Base-by-base conservation (phyloP, 768 basidiomycete species). In the Boletus vermiculosoides region DNA sequence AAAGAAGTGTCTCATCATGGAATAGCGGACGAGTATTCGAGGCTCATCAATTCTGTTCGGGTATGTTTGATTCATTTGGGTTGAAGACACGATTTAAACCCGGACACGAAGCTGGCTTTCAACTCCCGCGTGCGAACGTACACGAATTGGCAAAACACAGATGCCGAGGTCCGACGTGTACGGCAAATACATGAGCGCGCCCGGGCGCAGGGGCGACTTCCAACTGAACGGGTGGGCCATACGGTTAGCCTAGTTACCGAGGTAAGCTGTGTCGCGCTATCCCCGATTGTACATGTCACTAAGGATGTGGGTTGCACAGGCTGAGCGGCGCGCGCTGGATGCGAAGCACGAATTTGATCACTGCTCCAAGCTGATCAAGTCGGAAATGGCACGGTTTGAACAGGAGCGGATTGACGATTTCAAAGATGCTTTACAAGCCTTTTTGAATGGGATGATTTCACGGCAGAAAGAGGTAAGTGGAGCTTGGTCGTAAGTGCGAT, bases 381-480 rank as follows among this genome's bases (percentile, higher is more conserved):
- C 83, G 5, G 97, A 99, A 74, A 84, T 94, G 60, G 85, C 84
- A 5, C 79, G 96, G 42, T 98, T 98, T 67, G 96, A 99, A 74
- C 83, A 86, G 67, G 96, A 97, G 73, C 83, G 95, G 42, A 82
- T 98, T 25, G 90, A 92, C 47, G 96, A 98, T 69, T 97, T 98
- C 73, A 95, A 94, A 73, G 78, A 82, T 44, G 80, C 88, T 3
- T 71, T 99, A 61, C 89, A 92, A 70, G 80, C 80, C 4, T 94
- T 93, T 71, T 75, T 98, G 52, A 89, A 94, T 42, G 91, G 88
- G 6, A 90, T 96, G 88, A 88, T 95, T 48, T 72, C 78, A 5
- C 78, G 86, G 52, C 95, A 99, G 75, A 92, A 88, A 70, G 84
- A 89, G 78, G 87, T 87, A 33, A 54, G 80, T 65, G 31, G 20